These are phyloP conservation scores for Crotalaria pallida DNA, from an alignment of 306 rosid genomes.

Conservation along the genomic window DNA sequence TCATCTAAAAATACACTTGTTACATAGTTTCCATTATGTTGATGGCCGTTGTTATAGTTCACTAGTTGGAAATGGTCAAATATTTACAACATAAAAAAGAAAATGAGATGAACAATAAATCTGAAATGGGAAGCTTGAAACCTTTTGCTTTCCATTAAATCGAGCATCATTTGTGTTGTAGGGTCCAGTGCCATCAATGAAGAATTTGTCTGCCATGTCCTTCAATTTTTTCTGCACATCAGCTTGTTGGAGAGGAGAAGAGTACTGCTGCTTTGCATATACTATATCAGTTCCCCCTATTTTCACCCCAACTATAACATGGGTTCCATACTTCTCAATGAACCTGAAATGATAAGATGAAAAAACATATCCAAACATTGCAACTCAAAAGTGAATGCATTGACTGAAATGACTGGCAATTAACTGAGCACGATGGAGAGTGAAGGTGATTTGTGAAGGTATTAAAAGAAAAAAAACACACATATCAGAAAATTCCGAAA, in stretches of 20 bases:
- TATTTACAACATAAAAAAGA: background rate
- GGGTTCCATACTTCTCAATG: slow-evolving; percentile 71
- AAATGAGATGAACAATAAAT: slow-evolving; percentile 1
- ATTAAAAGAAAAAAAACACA: no score
- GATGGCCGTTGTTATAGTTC: background rate
- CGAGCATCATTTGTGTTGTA: slow-evolving; percentile 10
- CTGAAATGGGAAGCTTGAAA: slow-evolving; percentile 19
- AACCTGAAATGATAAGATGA: slow-evolving; percentile 43
- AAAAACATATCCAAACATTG: background rate
- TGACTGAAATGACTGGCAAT: background rate
- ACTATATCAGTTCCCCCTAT: slow-evolving; percentile 74
- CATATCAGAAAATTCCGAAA: no score
- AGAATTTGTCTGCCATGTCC: slow-evolving; percentile 61
- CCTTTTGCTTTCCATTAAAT: slow-evolving; percentile 36
- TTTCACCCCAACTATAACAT: slow-evolving; percentile 64
- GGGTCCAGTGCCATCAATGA: slow-evolving; percentile 31
- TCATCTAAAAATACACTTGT: background rate
- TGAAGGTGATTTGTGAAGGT: no score
- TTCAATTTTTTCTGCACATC: slow-evolving; percentile 64
- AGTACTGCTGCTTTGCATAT: slow-evolving; percentile 62
- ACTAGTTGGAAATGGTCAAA: background rate
- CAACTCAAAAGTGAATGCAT: background rate
- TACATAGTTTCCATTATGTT: background rate
- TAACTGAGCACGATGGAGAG: no score
- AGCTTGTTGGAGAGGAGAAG: slow-evolving; percentile 60